Evolutionary conservation across 805 yeast species (phyloP).

Genomic region (Yarrowia phangngaensis): DNA sequence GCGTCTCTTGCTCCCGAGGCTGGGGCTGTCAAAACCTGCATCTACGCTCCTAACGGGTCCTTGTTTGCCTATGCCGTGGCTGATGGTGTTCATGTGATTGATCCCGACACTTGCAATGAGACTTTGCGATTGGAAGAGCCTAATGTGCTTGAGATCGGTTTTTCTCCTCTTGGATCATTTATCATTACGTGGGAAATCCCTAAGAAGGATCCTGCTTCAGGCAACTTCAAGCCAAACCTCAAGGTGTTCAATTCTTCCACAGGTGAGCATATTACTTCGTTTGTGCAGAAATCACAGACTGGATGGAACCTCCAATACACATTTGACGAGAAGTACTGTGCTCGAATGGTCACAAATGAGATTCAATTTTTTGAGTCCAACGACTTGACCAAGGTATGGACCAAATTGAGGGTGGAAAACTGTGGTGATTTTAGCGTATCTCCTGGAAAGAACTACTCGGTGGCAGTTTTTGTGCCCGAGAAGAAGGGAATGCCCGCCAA

Average conservation of each 20-base stretch:
- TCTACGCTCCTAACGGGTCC: constrained; percentile 64
- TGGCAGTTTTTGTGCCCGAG: constrained; percentile 89
- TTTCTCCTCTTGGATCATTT: constrained; percentile 84
- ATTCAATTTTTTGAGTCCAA: constrained; percentile 64
- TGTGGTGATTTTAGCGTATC: constrained; percentile 63
- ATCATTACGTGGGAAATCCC: constrained; percentile 91
- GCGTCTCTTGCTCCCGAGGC: constrained; percentile 1
- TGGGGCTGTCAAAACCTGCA: constrained; percentile 49
- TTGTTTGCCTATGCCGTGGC: constrained; percentile 67
- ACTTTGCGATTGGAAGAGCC: constrained; percentile 50
- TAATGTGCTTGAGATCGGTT: constrained; percentile 76
- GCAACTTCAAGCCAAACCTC: constrained; percentile 75
- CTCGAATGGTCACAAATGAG: constrained; percentile 57
- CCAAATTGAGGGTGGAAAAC: constrained; percentile 54
- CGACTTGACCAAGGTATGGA: constrained; percentile 46
- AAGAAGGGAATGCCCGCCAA: constrained; percentile 83
- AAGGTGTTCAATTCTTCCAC: constrained; percentile 61
- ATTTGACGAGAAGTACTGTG: constrained; percentile 68
- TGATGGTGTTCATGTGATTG: constrained; percentile 49
- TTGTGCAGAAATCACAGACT: constrained; percentile 74
- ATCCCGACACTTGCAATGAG: constrained; percentile 51
- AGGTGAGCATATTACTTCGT: constrained; percentile 52
- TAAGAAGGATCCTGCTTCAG: constrained; percentile 55
- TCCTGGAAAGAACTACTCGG: constrained; percentile 84
- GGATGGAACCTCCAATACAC: constrained; percentile 92